Percentiles rank a stretch among this genome's conserved stretches.
Conservation (phyloP, 352 stramenopile species). For the Pythium scleroteichum region DNA sequence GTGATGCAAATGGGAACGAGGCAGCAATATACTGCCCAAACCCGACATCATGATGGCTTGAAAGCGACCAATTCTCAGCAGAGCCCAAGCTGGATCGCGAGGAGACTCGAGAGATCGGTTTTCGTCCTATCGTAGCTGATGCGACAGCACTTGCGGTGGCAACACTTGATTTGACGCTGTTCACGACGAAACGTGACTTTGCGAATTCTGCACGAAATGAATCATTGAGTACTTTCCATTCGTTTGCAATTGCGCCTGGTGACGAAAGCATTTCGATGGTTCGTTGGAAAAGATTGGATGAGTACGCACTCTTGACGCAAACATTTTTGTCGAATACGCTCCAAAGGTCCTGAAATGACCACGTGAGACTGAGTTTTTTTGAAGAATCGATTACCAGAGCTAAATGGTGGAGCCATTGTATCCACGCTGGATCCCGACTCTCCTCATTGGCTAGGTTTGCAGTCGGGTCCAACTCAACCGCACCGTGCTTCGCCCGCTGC, state of each 20-base stretch:
- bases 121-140: background rate
- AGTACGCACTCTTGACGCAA: constrained; percentile 42
- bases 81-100: background rate
- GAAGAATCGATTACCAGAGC: constrained; percentile 35
- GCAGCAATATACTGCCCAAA: constrained; percentile 16
- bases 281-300: constrained; percentile 27
- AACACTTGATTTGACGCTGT: background rate
- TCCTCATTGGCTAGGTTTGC: constrained; percentile 1
- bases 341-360: constrained; percentile 36
- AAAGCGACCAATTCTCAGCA: background rate
- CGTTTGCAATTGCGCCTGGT: constrained; percentile 38
- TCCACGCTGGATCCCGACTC: background rate
- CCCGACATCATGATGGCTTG: background rate
- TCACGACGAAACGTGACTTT: constrained; percentile 16
- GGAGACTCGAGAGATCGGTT: constrained; percentile 2
- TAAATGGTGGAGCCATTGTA: constrained; percentile 27
- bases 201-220: constrained; percentile 64
- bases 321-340: constrained; percentile 41
- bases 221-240: constrained; percentile 52
- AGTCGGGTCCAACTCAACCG: background rate
- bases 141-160: background rate
- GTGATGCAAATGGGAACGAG: constrained; percentile 28
- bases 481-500: constrained; percentile 4
- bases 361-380: constrained; percentile 46
- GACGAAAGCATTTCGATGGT: constrained; percentile 35